phyloP scores from a whole-genome alignment of 345 rosid species.

The Populus pruinosa region DNA sequence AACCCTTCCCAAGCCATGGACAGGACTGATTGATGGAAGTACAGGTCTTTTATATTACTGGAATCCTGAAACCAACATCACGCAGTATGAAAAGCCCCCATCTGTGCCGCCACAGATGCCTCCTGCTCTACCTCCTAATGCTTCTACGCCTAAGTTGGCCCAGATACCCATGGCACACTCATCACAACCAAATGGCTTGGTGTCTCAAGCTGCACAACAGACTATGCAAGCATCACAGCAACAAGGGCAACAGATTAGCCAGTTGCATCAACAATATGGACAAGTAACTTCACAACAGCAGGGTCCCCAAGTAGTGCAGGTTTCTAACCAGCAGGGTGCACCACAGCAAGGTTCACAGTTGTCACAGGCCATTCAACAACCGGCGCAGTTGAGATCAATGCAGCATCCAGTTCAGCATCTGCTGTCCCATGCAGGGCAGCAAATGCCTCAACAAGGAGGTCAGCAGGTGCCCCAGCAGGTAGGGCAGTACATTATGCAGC shows the following conservation, averaged over 20 bases:
- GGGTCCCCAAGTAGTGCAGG: conserved; percentile 16
- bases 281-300: conserved; percentile 36
- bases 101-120: conserved; percentile 54
- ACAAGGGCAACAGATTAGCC: conserved; percentile 26
- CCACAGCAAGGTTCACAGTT: conserved; percentile 31
- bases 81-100: conserved; percentile 92
- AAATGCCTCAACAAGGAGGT: conserved; percentile 50
- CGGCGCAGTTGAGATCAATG: conserved; percentile 52
- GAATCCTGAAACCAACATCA: conserved; percentile 91
- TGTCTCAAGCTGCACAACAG: conserved; percentile 39
- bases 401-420: conserved; percentile 56
- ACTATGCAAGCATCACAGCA: conserved; percentile 33
- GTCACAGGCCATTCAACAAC: conserved; percentile 46
- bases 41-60: conserved; percentile 76
- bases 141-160: conserved; percentile 57
- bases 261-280: conserved; percentile 19
- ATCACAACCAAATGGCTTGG: conserved; percentile 38
- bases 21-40: conserved; percentile 86
- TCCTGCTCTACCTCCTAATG: conserved; percentile 48
- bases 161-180: conserved; percentile 50
- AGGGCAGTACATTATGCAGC: conserved; percentile 43
- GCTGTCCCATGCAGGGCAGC: conserved; percentile 47
- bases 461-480: conserved; percentile 47
- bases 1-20: conserved; percentile 94
- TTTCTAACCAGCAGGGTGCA: conserved; percentile 29